Base-by-base conservation (phyloP, 2,329 filamentous ascomycete genomes). In the Fusarium nanum region DNA sequence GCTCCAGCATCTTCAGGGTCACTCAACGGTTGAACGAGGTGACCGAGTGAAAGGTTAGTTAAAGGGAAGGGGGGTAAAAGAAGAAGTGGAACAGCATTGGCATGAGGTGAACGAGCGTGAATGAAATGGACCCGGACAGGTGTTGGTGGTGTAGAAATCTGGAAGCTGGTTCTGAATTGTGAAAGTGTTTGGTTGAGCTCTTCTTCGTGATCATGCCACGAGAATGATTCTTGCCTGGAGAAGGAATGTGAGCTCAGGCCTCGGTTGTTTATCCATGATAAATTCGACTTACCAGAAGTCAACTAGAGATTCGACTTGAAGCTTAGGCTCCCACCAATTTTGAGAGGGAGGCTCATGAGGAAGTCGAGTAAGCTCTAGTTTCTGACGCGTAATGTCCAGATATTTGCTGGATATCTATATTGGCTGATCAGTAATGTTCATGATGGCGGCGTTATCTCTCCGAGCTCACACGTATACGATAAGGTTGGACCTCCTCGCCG, bases 51-150 rank as follows among this genome's bases (percentile, higher is more conserved):
- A 40, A 92, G 78, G 70, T 90, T 91, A 18, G 88, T 87, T 44
- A 89, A 84, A 2, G 90, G 90, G 74, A 91, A 92, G 5, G 87
- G 86, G 50, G 91, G 90, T 71, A 90, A 83, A 57, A 92, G 81
- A 22, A 92, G 83, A 27, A 92, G 80, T 2, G 91, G 90, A 25
- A 91, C 81, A 7, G 89, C 88, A 62, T 85, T 81, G 18, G 78
- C 67, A 48, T 85, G 82, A 23, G 81, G 76, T 7, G 89, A 91
- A 18, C 79, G 83, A 62, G 84, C 82, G 76, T 92, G 89, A 48
- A 92, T 83, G 75, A 92, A 92, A 74, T 92, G 90, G 56, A 92
- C 76, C 34, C 89, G 83, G 2, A 89, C 75, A 4, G 82, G 79
- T 7, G 80, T 68, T 46, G 82, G 78, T n/a, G 78, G 76, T 9